Evolutionary conservation across 495 filamentous ascomycete genomes (phyloP), one percentile per base, ranked within the genome.

Genomic region (Penicillium cataractarum): DNA sequence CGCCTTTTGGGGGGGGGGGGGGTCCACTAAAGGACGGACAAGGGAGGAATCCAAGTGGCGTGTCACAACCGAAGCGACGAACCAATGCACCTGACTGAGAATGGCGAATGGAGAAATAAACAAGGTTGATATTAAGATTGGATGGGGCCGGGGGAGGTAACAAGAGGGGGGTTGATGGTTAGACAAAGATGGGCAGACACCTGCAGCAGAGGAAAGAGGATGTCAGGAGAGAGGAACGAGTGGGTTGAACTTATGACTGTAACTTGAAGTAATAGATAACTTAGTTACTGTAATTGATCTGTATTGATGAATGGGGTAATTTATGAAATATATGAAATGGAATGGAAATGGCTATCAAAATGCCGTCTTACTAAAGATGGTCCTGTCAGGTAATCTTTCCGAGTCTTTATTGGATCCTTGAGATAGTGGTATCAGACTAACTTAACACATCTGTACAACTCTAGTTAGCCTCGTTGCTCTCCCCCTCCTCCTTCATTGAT

Each of bases 361-460:
- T 19, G 39, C n/a, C n/a, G n/a, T n/a, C n/a, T n/a, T n/a, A n/a
- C n/a, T n/a, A n/a, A n/a, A n/a, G n/a, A n/a, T n/a, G n/a, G n/a
- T n/a, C n/a, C n/a, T n/a, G n/a, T n/a, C n/a, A n/a, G n/a, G 42
- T 46, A 46, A 46, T 46, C 42, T 46, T 46, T 46, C 12, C 10
- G 9, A 4, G 3, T 24, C 2, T 3, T 9, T 12, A 46, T 46
- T 46, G 42, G 42, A 2, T 44, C 40, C 4, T 44, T 3, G 7
- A 22, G 3, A 5, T 39, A 17, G 13, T 6, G 37, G 37, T 22
- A 46, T 4, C 42, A 46, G 19, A 21, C 42, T 22, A 46, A 21
- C 42, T 3, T 2, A 21, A 9, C 42, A 44, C 40, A 21, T 12
- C 42, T 13, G 2, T 46, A 8, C 42, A 22, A 46, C 42, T 46